Conservation (phyloP, 495 filamentous ascomycete genomes). For the Trichoderma reesei region DNA sequence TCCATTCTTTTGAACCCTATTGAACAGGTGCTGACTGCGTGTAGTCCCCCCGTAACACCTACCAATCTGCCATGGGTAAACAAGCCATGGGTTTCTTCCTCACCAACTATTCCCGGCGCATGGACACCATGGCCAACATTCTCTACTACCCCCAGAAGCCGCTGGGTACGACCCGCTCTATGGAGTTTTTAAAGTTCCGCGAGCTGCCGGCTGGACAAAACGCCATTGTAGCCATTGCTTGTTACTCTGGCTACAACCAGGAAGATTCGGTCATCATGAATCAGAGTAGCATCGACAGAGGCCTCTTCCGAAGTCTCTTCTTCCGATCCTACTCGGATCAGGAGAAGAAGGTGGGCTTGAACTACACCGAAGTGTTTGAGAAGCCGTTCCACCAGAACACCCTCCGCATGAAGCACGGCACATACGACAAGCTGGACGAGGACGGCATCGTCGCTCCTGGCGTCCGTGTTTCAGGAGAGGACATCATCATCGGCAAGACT, state of each 20-base stretch:
- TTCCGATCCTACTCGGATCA: conserved; percentile 94
- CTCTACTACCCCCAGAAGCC: conserved; percentile 99
- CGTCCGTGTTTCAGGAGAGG: conserved; percentile 88
- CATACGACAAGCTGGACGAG: conserved; percentile 95
- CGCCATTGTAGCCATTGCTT: conserved; percentile 93
- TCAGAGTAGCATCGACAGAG: conserved; percentile 94
- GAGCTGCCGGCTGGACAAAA: conserved; percentile 97
- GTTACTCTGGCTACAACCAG: conserved; percentile 99
- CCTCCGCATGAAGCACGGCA: conserved; percentile 82
- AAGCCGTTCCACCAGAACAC: conserved; percentile 86
- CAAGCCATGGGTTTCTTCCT: conserved; percentile 99
- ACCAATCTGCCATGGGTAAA: conserved; percentile 99
- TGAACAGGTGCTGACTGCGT: not conserved
- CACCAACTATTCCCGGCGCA: conserved; percentile 88
- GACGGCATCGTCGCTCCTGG: conserved; percentile 91
- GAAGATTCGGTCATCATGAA: conserved; percentile 99
- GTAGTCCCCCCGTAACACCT: conserved; percentile 92
- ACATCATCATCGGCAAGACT: conserved; percentile 99
- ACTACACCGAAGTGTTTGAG: conserved; percentile 84
- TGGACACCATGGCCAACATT: conserved; percentile 99
- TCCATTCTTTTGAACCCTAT: not conserved
- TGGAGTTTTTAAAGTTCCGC: conserved; percentile 97
- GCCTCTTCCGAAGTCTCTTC: conserved; percentile 94
- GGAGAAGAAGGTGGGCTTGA: conserved; percentile 88
- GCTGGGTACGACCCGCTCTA: conserved; percentile 86